Evolutionary conservation across 1,139 yeast genomes (phyloP), one percentile per base, ranked within the genome.

Genomic region (Meyerozyma athensensis): DNA sequence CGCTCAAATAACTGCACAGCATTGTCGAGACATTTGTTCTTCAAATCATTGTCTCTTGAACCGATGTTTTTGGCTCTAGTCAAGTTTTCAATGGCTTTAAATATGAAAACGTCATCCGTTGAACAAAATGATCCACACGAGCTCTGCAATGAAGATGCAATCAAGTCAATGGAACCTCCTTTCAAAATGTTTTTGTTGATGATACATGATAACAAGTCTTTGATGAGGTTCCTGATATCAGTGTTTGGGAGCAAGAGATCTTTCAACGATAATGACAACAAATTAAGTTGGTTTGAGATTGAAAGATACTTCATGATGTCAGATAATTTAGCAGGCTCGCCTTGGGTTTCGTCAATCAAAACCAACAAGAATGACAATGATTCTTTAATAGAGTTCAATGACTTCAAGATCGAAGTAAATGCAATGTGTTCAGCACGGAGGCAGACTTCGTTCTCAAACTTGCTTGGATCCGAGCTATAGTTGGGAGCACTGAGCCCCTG

Each of bases 41-140:
- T 77, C 43, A 84, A 69, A 41, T 87, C 95, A 34, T 72, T 70
- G 53, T 86, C 96, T 46, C 75, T 72, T 23, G 68, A 62, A 1
- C 86, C 89, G 46, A 80, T 76, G 43, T 78, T 84, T 53, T 85
- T 86, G 0, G 97, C 97, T 52, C 83, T 79, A 41, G 94, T 85
- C 50, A 94, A 68, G 54, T 85, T 87, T 56, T 94, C 98, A 50
- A 89, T 79, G 0, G 97, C 98, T 60, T 92, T 86, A 68, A 90
- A 94, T 18, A 94, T 86, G 43, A 89, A 74, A 21, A 92, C 97
- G 61, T 94, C 98, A 50, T 86, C 87, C 8, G 95, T 79, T 0
- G 97, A 87, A 54, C 97, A 94, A 60, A 89, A 94, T 2, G 96
- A 82, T 1, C 96, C 96, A 66, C 98, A 94, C 46, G 95, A 81